These are phyloP conservation scores for Rutstroemia sp. DNA, from an alignment of 2,329 filamentous ascomycete genomes.

Conservation along the genomic window DNA sequence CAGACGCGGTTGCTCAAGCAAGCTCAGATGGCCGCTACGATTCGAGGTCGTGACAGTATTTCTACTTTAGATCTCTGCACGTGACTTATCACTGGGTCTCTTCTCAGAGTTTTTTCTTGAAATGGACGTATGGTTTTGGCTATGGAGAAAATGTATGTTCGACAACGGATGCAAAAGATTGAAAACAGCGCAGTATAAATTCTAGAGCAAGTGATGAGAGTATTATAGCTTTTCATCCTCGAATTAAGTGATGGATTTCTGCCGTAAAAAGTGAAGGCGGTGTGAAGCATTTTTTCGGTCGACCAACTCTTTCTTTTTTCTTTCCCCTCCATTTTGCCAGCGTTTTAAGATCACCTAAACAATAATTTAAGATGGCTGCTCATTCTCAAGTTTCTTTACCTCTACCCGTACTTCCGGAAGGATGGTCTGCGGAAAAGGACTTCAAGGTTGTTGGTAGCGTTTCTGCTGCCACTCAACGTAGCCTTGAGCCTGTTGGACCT, in stretches of 20 bases:
- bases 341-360: background rate
- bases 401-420: conserved; percentile 68
- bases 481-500: conserved; percentile 91
- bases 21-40: too few relatives aligned
- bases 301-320: conserved; percentile 1
- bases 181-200: background rate
- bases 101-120: background rate
- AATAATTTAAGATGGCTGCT: conserved; percentile 19
- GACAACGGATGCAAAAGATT: background rate
- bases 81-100: too few relatives aligned
- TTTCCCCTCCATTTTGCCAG: conserved; percentile 2
- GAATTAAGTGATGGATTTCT: background rate
- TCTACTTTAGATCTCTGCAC: too few relatives aligned
- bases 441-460: conserved; percentile 79
- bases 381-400: conserved; percentile 44
- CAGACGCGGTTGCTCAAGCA: too few relatives aligned
- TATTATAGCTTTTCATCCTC: background rate
- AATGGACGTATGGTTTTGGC: background rate
- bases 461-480: conserved; percentile 71
- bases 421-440: conserved; percentile 83
- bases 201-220: background rate
- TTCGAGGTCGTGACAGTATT: too few relatives aligned
- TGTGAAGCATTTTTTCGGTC: background rate
- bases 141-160: background rate
- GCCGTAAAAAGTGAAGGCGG: background rate